These are phyloP conservation scores for Fusarium papillatum DNA, from an alignment of 2,329 filamentous ascomycete species.

Conservation along the genomic window DNA sequence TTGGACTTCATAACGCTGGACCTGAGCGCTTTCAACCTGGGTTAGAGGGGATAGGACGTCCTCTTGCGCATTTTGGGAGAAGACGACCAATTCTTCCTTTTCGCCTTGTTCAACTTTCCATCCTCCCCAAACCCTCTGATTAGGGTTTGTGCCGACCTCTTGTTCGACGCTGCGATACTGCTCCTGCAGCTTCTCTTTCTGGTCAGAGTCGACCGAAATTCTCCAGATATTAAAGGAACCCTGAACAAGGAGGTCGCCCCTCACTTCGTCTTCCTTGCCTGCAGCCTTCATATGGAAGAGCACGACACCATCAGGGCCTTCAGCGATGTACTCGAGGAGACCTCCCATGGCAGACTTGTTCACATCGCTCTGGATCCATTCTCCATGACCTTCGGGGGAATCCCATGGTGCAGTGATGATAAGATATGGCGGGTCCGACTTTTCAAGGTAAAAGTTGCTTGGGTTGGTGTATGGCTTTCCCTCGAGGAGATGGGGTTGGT, in stretches of 20 bases:
- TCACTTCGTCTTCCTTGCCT: conserved; percentile 39
- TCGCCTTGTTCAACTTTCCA: conserved; percentile 58
- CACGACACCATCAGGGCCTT: conserved; percentile 48
- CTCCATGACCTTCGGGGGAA: conserved; percentile 54
- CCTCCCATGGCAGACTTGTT: conserved; percentile 53
- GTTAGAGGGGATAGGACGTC: conserved; percentile 47
- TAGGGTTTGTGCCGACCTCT: conserved; percentile 39
- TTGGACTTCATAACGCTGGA: conserved; percentile 41
- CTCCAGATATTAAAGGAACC: conserved; percentile 52
- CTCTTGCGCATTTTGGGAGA: conserved; percentile 53
- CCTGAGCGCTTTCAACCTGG: conserved; percentile 30
- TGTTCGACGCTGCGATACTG: conserved; percentile 51
- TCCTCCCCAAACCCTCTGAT: conserved; percentile 52
- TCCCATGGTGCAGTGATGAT: conserved; percentile 62
- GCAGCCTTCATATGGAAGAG: conserved; percentile 58
- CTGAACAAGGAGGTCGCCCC: conserved; percentile 41
- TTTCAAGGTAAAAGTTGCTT: conserved; percentile 52
- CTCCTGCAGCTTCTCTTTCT: conserved; percentile 49
- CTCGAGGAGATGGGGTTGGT: conserved; percentile 51
- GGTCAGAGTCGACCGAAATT: conserved; percentile 47
- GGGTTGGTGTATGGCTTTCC: conserved; percentile 47
- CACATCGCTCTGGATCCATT: conserved; percentile 59
- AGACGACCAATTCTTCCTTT: conserved; percentile 55
- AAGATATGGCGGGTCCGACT: conserved; percentile 52
- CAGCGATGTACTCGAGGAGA: conserved; percentile 50